Conservation (phyloP, 2,329 filamentous ascomycete species). For the Fusarium sp. region DNA sequence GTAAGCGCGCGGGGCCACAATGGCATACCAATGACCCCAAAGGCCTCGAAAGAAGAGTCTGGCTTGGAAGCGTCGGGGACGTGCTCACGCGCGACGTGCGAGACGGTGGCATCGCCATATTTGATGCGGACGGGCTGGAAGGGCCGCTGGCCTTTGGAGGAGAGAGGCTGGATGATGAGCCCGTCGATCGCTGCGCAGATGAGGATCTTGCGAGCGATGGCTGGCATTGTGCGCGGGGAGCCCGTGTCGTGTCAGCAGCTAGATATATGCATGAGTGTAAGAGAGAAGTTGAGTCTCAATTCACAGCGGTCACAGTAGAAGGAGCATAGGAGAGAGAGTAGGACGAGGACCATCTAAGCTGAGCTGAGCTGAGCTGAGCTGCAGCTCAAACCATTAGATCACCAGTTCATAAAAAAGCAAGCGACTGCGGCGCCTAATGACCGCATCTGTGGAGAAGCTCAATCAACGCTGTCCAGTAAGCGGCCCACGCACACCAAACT, state of each 20-base stretch:
- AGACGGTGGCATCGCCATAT: conserved; percentile 67
- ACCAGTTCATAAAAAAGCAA: conserved; percentile 27
- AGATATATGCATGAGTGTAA: conserved; percentile 16
- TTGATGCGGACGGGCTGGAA: conserved; percentile 70
- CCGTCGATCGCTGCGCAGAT: conserved; percentile 85
- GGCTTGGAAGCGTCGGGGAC: conserved; percentile 54
- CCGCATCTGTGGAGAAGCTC: conserved; percentile 42
- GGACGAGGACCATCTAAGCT: background rate
- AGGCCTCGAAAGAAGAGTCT: conserved; percentile 64
- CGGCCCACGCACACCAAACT: conserved; percentile 24
- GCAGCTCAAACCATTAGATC: conserved; percentile 16
- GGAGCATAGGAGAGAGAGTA: background rate
- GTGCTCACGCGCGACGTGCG: conserved; percentile 55
- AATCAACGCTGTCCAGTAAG: conserved; percentile 7
- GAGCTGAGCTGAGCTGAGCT: conserved; percentile 7
- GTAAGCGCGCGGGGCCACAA: conserved; percentile 20
- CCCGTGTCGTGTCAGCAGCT: conserved; percentile 16
- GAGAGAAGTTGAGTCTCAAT: background rate
- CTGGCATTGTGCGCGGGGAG: conserved; percentile 66
- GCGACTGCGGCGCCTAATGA: conserved; percentile 37
- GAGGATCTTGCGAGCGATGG: conserved; percentile 78
- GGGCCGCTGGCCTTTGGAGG: conserved; percentile 64
- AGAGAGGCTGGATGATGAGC: conserved; percentile 77
- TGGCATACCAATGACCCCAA: conserved; percentile 63
- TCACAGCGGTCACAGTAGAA: background rate